phyloP scores from a whole-genome alignment of 1,139 yeast species.

The Blastobotrys apis region DNA sequence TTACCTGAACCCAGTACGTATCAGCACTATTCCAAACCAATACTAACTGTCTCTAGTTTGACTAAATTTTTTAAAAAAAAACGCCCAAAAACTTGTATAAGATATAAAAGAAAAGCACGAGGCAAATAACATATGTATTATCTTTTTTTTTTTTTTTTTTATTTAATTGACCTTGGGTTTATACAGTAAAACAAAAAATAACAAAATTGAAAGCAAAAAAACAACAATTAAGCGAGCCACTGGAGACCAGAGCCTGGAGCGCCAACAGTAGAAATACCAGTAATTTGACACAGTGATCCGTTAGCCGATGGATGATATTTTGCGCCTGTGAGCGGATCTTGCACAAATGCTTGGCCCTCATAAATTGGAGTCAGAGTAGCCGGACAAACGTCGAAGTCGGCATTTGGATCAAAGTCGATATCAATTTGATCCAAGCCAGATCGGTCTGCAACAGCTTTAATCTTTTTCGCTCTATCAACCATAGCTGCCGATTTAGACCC shows the following conservation, averaged over 20 bases:
- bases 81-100: no score
- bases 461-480: conserved; percentile 77
- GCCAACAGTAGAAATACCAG: conserved; percentile 76
- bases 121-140: background rate
- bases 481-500: conserved; percentile 37
- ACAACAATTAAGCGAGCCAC: conserved; percentile 12
- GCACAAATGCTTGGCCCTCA: conserved; percentile 60
- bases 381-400: conserved; percentile 88
- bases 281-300: conserved; percentile 75
- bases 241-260: conserved; percentile 95
- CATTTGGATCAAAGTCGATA: conserved; percentile 87
- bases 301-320: conserved; percentile 71
- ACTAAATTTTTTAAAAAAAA: background rate
- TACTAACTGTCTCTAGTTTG: conserved; percentile 3
- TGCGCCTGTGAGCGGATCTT: conserved; percentile 91
- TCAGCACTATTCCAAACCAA: background rate
- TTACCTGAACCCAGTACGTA: conserved; percentile 51
- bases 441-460: conserved; percentile 74
- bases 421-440: conserved; percentile 82
- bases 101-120: background rate
- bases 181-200: background rate
- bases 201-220: no score
- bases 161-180: background rate
- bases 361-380: conserved; percentile 85
- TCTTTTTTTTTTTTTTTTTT: background rate